A percentile compares a stretch with the other conserved stretches of the same genome.
Evolutionary conservation across 2,329 filamentous ascomycete species (phyloP).

Genomic region (Cladorrhinum sp.): DNA sequence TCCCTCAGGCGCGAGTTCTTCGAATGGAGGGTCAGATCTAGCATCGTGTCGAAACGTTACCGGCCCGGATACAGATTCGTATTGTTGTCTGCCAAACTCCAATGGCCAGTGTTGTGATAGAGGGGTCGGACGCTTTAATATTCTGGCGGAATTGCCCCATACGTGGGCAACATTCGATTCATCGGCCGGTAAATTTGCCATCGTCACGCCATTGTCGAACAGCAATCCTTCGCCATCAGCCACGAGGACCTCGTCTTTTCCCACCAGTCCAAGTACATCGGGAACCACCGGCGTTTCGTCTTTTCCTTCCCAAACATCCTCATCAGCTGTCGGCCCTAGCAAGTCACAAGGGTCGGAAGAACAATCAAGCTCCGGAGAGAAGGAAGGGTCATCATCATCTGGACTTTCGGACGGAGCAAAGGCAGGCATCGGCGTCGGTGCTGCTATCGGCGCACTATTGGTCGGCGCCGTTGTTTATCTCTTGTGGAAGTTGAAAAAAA

Average conservation of each 20-base stretch:
- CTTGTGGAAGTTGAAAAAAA: slow-evolving; percentile 14
- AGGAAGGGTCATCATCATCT: background rate
- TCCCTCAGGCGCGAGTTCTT: background rate
- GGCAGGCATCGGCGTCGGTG: slow-evolving; percentile 14
- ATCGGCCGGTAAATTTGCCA: background rate
- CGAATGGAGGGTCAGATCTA: background rate
- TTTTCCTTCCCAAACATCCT: background rate
- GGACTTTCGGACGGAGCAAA: slow-evolving; percentile 2
- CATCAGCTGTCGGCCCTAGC: background rate
- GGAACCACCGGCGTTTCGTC: background rate
- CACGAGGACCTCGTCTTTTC: background rate
- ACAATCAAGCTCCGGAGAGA: background rate
- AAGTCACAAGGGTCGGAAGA: background rate
- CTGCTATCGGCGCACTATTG: slow-evolving; percentile 6
- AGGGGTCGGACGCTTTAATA: background rate
- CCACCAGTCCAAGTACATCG: background rate
- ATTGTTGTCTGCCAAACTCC: background rate
- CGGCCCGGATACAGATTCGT: background rate
- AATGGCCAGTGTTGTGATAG: background rate
- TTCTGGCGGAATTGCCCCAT: background rate
- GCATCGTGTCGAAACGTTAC: background rate
- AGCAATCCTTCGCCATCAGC: background rate
- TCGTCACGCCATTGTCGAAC: background rate
- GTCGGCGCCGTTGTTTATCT: slow-evolving; percentile 10
- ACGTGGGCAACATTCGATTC: background rate